Base-by-base conservation (phyloP, 805 yeast species). In the Yamadazyma sp. region DNA sequence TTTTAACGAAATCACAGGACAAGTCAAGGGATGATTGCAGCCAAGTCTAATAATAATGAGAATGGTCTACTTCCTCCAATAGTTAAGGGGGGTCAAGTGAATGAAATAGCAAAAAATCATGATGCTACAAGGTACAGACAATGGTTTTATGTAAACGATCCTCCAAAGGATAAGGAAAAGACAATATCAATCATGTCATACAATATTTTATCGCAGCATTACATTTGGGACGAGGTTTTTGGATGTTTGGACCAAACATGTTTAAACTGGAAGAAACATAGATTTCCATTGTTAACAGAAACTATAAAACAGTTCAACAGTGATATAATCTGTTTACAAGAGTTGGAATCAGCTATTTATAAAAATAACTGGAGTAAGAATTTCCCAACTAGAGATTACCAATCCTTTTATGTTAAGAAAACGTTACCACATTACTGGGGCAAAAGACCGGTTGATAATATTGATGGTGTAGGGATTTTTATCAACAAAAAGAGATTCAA, bases 171-270 rank as follows among this genome's bases (percentile, higher is more conserved):
- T 12, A 47, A 54, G 8, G 53, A 52, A 15, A 64, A 58, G 25
- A 52, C 72, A 4, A 86, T 91, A 57, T 82, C 95, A 1, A 65
- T 88, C 33, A 72, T 86, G 75, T 78, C 87, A 25, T 89, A 87
- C 67, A 91, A 91, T 62, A 85, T 93, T 3, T 67, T 91, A 55
- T 91, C 98, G 58, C 97, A 89, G 56, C 91, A 84, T 57, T 89
- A 89, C 62, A 96, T 97, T 2, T 86, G 96, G 5, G 75, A 94
- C n/a, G 83, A 80, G 55, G 72, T 89, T 80, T 91, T 86, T 60
- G 89, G 84, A 50, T 89, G 85, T 56, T 86, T 97, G 1, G 97
- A 97, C 16, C 78, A 94, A 2, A 89, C 97, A 96, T 98, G 97
- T 4, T 72, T 91, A 42, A 76, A 79, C 35, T 89, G 97, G 97